Evolutionary conservation across 1,284 basidiomycete genomes (phyloP), one percentile per base, ranked within the genome.

Genomic region (Xanthoconium separans): DNA sequence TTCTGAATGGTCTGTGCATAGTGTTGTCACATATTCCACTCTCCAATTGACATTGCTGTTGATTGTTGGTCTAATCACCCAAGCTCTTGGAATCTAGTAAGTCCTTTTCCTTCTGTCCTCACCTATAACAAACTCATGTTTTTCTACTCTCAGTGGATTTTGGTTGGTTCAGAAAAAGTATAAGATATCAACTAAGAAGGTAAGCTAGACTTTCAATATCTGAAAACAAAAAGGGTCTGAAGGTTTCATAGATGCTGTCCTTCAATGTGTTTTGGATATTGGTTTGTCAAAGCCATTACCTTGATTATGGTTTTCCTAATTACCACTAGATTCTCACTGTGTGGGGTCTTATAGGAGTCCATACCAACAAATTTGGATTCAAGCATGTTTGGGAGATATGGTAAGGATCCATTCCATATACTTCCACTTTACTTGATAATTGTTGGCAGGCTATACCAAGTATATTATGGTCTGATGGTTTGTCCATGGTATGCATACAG

Each of bases 401-500:
- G 86, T 85, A 58, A 51, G 71, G 4, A 24, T n/a, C n/a, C 10
- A 46, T 44, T 40, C 9, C 24, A 27, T 13, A 47, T 39, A 41
- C 31, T 40, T 18, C 8, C 31, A 4, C 34, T 22, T 24, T 13
- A 18, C 27, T 31, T 53, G 20, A 54, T 37, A 1, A 13, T 46
- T 37, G 51, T 81, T 1, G 20, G 11, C 11, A 64, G 85, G 85
- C 57, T 81, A 33, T 87, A 85, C 62, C 85, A 87, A 61, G 84
- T 80, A 6, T 89, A 82, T 66, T 91, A 89, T 62, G 89, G 89
- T 7, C 72, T 91, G 36, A 78, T 89, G 77, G 87, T 91, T 6
- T 91, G 90, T 61, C 89, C 89, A 1, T 92, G 89, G 89, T 92
- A 91, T 69, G 87, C 90, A 31, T 87, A 89, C 62, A 84, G 85